A percentile compares a stretch with the other conserved stretches of the same genome.
phyloP scores from a whole-genome alignment of 352 stramenopile genomes.

The Phytophthora sp. region DNA sequence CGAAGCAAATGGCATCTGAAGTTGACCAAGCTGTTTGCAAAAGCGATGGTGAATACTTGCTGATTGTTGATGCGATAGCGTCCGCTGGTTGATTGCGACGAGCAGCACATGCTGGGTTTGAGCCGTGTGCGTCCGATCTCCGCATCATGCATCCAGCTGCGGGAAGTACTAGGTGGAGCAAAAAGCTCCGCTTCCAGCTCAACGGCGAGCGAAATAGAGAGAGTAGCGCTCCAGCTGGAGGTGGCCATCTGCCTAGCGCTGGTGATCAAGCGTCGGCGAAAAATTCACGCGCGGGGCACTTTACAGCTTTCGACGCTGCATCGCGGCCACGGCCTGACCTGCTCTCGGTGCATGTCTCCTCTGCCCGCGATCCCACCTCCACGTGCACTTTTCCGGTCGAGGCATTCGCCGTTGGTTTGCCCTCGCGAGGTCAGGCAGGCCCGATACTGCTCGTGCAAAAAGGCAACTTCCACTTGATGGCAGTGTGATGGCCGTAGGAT shows the following conservation, averaged over 20 bases:
- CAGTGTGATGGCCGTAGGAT: constrained; percentile 31
- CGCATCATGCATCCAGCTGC: constrained; percentile 28
- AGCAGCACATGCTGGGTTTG: constrained; percentile 21
- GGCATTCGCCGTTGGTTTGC: background rate
- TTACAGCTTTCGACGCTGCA: background rate
- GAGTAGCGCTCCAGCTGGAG: constrained; percentile 16
- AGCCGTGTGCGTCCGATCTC: constrained; percentile 12
- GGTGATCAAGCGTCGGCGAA: constrained; percentile 12
- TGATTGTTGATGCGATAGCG: constrained; percentile 8
- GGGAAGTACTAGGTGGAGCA: constrained; percentile 22
- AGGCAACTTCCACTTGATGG: constrained; percentile 19
- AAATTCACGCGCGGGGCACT: background rate
- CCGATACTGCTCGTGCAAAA: constrained; percentile 26
- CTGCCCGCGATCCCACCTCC: constrained; percentile 9
- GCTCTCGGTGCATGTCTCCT: background rate
- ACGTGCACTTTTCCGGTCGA: background rate
- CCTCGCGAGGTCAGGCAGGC: constrained; percentile 16
- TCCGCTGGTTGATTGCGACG: constrained; percentile 2
- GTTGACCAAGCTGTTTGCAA: constrained; percentile 35
- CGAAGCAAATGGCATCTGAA: constrained; percentile 23
- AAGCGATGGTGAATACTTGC: constrained; percentile 18
- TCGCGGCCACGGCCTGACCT: background rate
- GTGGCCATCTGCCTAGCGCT: constrained; percentile 8
- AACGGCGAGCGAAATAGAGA: constrained; percentile 21
- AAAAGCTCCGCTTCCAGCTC: constrained; percentile 15